phyloP scores from a whole-genome alignment of 371 early-diverging fungal genomes.

The Mortierella sp. region DNA sequence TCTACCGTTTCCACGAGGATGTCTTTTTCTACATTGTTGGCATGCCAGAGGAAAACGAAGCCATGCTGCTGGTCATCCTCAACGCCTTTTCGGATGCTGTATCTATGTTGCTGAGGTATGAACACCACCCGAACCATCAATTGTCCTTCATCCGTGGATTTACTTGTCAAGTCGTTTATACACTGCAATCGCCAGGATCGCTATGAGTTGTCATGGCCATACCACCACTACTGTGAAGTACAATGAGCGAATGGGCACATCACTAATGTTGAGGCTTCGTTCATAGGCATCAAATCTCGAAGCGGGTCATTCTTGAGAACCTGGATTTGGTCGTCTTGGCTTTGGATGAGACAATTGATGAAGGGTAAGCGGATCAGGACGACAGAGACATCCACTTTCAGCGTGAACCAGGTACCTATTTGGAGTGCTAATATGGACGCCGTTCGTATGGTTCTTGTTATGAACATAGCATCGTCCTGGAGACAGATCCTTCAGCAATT shows the following conservation, averaged over 20 bases:
- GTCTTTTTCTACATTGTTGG: slow-evolving; percentile 93
- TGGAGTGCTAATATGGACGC: background rate
- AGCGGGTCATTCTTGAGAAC: slow-evolving; percentile 90
- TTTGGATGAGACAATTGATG: slow-evolving; percentile 96
- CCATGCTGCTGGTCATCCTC: slow-evolving; percentile 83
- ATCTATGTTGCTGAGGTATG: slow-evolving; percentile 82
- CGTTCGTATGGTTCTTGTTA: background rate
- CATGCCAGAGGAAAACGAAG: slow-evolving; percentile 93
- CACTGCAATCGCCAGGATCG: no score
- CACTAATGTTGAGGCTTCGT: no score
- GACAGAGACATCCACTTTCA: no score
- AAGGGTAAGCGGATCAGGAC: slow-evolving; percentile 74
- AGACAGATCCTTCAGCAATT: slow-evolving; percentile 90
- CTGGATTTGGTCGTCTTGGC: slow-evolving; percentile 91
- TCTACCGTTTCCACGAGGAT: slow-evolving; percentile 88
- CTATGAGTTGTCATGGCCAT: background rate
- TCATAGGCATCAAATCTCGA: slow-evolving; percentile 87
- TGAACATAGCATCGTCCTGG: slow-evolving; percentile 78
- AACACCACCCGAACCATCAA: no score
- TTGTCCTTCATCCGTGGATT: background rate
- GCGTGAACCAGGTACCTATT: background rate
- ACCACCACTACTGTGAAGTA: background rate
- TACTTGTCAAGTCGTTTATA: background rate
- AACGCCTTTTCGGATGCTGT: slow-evolving; percentile 89
- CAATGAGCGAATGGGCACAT: no score